phyloP scores from a whole-genome alignment of 805 yeast species.

The Candida takata region DNA sequence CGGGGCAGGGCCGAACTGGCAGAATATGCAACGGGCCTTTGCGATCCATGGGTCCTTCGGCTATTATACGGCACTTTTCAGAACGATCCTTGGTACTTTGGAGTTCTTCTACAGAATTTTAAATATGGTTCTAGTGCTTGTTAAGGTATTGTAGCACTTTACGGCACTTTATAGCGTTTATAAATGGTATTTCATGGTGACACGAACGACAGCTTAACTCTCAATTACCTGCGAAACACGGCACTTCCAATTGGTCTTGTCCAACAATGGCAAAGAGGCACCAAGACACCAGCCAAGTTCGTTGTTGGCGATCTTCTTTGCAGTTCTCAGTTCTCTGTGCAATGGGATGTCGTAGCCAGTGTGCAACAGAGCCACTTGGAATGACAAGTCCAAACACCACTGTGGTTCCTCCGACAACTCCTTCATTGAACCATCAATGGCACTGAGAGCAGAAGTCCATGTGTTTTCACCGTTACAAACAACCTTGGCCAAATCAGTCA shows the following conservation, averaged over 20 bases:
- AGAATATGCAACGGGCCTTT: too few species aligned
- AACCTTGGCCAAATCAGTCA: constrained; percentile 68
- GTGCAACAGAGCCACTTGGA: constrained; percentile 83
- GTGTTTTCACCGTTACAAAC: constrained; percentile 80
- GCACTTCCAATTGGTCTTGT: constrained; percentile 68
- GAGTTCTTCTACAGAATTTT: too few species aligned
- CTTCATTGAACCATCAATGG: constrained; percentile 60
- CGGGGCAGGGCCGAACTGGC: too few species aligned
- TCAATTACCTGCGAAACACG: constrained; percentile 16
- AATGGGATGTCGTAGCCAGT: constrained; percentile 96
- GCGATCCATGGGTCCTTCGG: too few species aligned
- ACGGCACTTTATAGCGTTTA: too few species aligned
- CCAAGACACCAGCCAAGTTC: constrained; percentile 99
- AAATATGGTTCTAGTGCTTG: too few species aligned
- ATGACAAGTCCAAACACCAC: constrained; percentile 91
- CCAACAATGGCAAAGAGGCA: constrained; percentile 88
- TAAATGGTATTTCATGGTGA: too few species aligned
- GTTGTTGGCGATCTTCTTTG: constrained; percentile 78
- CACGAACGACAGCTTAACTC: constrained; percentile 1
- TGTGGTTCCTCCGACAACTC: constrained; percentile 74
- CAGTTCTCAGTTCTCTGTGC: constrained; percentile 84
- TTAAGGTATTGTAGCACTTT: too few species aligned
- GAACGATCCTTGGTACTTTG: too few species aligned
- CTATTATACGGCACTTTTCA: too few species aligned
- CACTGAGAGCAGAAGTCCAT: constrained; percentile 62